Evolutionary conservation across 108 stramenopile genomes (phyloP), one percentile per base, ranked within the genome.

Genomic region (Phaeodactylum tricornutum): DNA sequence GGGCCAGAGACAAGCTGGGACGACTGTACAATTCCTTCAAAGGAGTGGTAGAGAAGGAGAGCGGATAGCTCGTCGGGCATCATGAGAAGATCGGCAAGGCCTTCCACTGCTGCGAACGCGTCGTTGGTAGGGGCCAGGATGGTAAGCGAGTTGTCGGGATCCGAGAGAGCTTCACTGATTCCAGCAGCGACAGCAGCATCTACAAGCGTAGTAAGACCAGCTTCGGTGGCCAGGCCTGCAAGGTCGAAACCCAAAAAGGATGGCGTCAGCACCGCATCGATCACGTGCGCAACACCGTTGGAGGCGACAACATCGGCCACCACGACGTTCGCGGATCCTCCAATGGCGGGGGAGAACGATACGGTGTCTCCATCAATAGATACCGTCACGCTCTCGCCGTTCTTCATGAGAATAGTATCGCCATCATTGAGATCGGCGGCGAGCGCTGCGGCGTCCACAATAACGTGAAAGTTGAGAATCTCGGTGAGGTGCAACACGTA

Each of bases 101-200:
- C 22, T 14, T 7, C 21, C 21, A 59, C 4, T 0, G n/a, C 60
- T 20, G 8, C 38, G 39, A 79, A 79, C 1, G 73, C 77, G 0
- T 43, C 66, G 41, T 79, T 59, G 29, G 58, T 68, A 4, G 77
- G 77, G 14, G 69, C 72, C 27, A 64, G 57, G 23, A 64, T 30
- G 11, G 39, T 41, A 11, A 41, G 39, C 39, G 5, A 5, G 5
- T 5, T 7, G 6, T 4, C 22, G 8, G 25, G 45, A 46, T 46
- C 45, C n/a, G 14, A n/a, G 12, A 46, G 14, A n/a, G 22, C 25
- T 7, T 46, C 45, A 9, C 4, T 23, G 4, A 27, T 22, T 4
- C 4, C 9, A 5, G 39, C 14, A 5, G 14, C 4, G 6, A 20
- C 4, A 5, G 21, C 6, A 4, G 39, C 39, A 15, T 5, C 5